A percentile compares a stretch with the other conserved stretches of the same genome.
Conservation (phyloP, 176 grass and related monocot species). For the Aegilops sharonensis region DNA sequence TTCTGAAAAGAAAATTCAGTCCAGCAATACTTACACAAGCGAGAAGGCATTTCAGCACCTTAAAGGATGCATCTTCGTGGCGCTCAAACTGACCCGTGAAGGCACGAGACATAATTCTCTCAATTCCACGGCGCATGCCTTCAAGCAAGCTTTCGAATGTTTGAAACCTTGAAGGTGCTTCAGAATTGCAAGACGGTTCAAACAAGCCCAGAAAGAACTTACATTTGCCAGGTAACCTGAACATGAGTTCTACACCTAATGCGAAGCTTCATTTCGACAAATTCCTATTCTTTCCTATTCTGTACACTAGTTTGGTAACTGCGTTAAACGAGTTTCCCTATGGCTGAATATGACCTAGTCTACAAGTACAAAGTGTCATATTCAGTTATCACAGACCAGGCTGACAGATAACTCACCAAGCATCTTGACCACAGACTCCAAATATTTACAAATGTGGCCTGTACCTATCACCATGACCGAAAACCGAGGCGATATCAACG, state of each 20-base stretch:
- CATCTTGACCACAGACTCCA: background rate
- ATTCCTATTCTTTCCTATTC: constrained; percentile 11
- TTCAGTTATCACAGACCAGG: background rate
- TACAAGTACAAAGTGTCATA: constrained; percentile 13
- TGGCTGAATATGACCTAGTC: constrained; percentile 9
- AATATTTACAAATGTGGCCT: constrained; percentile 32
- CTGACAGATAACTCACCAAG: background rate
- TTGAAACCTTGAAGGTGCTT: background rate
- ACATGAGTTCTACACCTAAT: constrained; percentile 28
- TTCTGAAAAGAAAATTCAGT: background rate
- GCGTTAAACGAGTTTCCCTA: constrained; percentile 11
- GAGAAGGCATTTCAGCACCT: background rate
- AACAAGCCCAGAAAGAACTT: constrained; percentile 3
- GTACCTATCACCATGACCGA: constrained; percentile 17
- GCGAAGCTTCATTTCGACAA: constrained; percentile 43
- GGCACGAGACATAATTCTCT: background rate
- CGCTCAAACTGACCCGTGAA: background rate
- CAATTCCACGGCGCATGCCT: background rate
- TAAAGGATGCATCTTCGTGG: background rate
- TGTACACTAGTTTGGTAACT: constrained; percentile 41
- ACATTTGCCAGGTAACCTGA: constrained; percentile 19
- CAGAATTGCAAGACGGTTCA: background rate
- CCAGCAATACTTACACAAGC: constrained; percentile 31
- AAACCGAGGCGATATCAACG: background rate
- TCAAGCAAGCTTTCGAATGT: background rate